These are phyloP conservation scores for Diaporthe vaccinii DNA, from an alignment of 2,329 filamentous ascomycete genomes.

Conservation along the genomic window DNA sequence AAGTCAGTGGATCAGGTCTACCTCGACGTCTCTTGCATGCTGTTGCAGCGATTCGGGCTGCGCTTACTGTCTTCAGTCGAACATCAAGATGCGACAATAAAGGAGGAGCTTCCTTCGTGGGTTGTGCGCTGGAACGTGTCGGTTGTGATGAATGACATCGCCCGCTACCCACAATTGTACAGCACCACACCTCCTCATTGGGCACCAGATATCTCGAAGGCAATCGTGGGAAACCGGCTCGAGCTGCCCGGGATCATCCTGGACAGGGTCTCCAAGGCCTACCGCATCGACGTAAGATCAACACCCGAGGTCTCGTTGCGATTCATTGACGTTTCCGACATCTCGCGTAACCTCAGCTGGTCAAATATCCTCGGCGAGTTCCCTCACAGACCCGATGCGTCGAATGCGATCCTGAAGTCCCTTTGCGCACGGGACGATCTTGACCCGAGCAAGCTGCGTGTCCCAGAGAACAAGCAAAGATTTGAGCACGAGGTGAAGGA, in stretches of 20 bases:
- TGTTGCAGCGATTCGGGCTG: not conserved
- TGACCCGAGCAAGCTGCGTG: not conserved
- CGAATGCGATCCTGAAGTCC: not conserved
- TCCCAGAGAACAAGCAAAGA: not conserved
- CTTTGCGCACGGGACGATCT: conserved; percentile 2
- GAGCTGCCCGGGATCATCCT: not conserved
- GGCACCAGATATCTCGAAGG: not conserved
- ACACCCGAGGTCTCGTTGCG: not conserved
- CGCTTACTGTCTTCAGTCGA: conserved; percentile 15
- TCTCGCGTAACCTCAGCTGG: conserved; percentile 2
- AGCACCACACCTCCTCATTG: not conserved
- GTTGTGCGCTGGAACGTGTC: conserved; percentile 13
- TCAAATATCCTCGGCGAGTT: conserved; percentile 8
- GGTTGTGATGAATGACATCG: not conserved
- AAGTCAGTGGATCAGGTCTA: not conserved
- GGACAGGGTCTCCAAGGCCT: conserved; percentile 1
- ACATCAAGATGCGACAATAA: not conserved
- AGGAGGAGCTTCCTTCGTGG: not conserved
- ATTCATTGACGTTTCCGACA: not conserved
- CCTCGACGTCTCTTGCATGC: not conserved
- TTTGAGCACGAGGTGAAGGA: conserved; percentile 15
- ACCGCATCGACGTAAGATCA: conserved; percentile 15
- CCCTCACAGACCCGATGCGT: not conserved
- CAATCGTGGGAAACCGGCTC: not conserved
- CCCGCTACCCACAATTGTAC: not conserved